Base-by-base conservation (phyloP, 108 stramenopile species). In the Pseudonitzschia pungens region DNA sequence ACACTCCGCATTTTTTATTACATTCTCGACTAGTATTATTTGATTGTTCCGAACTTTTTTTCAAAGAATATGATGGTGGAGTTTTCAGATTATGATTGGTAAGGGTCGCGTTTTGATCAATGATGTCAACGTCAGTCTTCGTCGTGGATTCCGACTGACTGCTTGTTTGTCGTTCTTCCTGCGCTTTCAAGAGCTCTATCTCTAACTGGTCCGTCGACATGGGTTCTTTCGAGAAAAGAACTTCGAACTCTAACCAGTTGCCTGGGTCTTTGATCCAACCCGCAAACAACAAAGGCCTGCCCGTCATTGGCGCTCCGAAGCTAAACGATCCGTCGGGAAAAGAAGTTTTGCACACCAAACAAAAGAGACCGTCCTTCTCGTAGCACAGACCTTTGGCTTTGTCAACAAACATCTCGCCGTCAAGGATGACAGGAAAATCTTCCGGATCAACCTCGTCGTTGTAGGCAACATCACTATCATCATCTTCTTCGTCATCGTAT, bases 401-500 rank as follows among this genome's bases (percentile, higher is more conserved):
- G 64, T 71, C 67, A 52, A 70, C 29, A 52, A 64, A 71, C 18
- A 77, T 29, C 21, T 71, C 54, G 12, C 76, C 76, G 45, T 70
- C 52, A 14, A 77, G 32, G 64, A 77, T 41, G 12, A 59, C 29
- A 10, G 74, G 68, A 15, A 68, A 68, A 29, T 60, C 60, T 18
- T 45, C 55, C 3, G 53, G 63, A 31, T 66, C 70, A 10, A 65
- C 65, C 7, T 71, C 70, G 33, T 71, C 69, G 40, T 77, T 70
- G 40, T 45, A 50, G 9, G 36, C 27, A 66, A 54, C 76, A 67
- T 55, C 69, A 28, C 65, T 54, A 21, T 63, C 44, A 21, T 63
- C 44, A 36, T 71, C 76, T 43, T 66, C 69, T 12, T 77, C 76
- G 16, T 68, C 76, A 7, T 71, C 69, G 31, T 65, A 63, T 41